Evolutionary conservation across 1,284 basidiomycete species (phyloP).

Genomic region (Tremellales sp.): DNA sequence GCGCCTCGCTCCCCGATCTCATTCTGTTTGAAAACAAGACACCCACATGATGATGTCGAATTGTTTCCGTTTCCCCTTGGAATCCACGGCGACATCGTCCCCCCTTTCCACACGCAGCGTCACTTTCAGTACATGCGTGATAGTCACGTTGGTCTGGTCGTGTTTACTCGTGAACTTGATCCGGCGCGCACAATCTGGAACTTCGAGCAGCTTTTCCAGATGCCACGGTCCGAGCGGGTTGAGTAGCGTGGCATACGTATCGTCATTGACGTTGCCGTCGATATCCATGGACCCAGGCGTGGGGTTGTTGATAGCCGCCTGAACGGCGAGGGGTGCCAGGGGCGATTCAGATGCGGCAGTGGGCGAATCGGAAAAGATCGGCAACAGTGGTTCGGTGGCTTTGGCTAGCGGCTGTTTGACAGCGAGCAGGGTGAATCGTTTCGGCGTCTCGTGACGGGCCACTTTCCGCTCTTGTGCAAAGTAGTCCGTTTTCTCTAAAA

Average conservation of each 20-base stretch:
- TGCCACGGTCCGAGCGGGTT: conserved; percentile 58
- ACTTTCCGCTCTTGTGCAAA: conserved; percentile 65
- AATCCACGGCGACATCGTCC: conserved; percentile 62
- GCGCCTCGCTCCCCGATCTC: neutral
- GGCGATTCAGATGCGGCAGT: conserved; percentile 50
- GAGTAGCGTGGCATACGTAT: conserved; percentile 50
- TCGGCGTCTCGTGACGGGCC: conserved; percentile 70
- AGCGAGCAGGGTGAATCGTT: conserved; percentile 64
- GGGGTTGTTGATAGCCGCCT: conserved; percentile 41
- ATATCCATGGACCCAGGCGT: conserved; percentile 25
- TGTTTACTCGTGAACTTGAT: conserved; percentile 82
- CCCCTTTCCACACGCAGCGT: conserved; percentile 80
- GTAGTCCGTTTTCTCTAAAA: conserved; percentile 72
- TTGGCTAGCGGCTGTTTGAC: conserved; percentile 57
- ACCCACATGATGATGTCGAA: conserved; percentile 80
- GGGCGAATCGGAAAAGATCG: conserved; percentile 52
- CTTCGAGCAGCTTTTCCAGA: conserved; percentile 49
- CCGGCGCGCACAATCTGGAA: conserved; percentile 51
- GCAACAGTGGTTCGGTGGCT: conserved; percentile 52
- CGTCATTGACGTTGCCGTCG: conserved; percentile 50
- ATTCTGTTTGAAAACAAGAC: neutral
- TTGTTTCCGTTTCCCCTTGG: conserved; percentile 66
- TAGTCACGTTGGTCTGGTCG: conserved; percentile 70
- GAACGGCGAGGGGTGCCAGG: conserved; percentile 44
- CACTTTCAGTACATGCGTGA: conserved; percentile 77